phyloP scores from a whole-genome alignment of 139 green algal species.

The Diplosphaera chodatii region DNA sequence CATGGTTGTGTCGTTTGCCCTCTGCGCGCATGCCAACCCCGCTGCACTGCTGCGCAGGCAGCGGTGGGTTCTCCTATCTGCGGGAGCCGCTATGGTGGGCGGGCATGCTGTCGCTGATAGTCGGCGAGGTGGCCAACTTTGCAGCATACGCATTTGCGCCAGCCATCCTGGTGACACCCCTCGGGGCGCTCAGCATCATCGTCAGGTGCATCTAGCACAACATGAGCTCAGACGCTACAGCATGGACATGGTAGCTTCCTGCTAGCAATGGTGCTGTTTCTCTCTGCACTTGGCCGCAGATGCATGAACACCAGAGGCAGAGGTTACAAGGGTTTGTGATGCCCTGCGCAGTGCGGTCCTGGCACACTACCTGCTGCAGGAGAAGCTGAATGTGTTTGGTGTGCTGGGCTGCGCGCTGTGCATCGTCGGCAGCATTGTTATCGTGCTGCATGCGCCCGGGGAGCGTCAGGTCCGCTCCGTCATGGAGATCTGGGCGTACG shows the following conservation, averaged over 20 bases:
- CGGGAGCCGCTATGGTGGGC: conserved; percentile 93
- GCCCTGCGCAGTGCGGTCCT: conserved; percentile 86
- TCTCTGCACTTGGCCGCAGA: too few species aligned
- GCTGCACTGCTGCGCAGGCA: conserved; percentile 44
- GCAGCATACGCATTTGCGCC: conserved; percentile 96
- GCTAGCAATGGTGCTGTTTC: too few species aligned
- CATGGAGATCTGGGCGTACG: conserved; percentile 75
- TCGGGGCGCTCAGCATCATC: conserved; percentile 87
- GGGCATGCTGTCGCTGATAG: conserved; percentile 85
- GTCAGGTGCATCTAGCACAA: conserved; percentile 50
- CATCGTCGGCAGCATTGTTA: conserved; percentile 78
- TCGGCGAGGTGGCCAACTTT: conserved; percentile 94
- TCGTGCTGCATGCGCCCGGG: conserved; percentile 89
- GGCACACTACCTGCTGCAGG: conserved; percentile 83
- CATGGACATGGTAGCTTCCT: too few species aligned
- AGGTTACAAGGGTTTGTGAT: too few species aligned
- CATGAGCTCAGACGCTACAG: too few species aligned
- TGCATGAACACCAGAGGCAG: too few species aligned
- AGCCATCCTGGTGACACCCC: conserved; percentile 88
- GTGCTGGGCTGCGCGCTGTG: conserved; percentile 89
- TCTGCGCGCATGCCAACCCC: neutral
- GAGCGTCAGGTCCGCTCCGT: conserved; percentile 71
- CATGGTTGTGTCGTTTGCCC: too few species aligned
- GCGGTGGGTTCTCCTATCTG: conserved; percentile 91
- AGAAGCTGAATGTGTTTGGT: conserved; percentile 91